phyloP scores from a whole-genome alignment of 2,329 filamentous ascomycete species.

The Orbilia javanica region DNA sequence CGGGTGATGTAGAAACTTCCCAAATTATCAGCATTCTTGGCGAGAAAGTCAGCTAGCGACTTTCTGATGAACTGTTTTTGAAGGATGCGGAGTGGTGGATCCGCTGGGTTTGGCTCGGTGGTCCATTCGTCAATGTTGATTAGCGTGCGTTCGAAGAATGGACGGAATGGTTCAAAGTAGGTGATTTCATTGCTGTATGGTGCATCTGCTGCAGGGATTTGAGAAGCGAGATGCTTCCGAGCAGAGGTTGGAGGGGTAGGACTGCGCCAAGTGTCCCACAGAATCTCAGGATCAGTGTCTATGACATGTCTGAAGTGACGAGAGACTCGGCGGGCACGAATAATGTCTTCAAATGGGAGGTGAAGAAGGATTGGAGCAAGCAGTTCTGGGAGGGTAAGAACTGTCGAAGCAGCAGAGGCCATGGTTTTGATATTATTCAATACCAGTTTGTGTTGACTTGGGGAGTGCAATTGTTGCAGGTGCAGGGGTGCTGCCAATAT shows the following conservation, averaged over 20 bases:
- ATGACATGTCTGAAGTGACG: slow-evolving; percentile 30
- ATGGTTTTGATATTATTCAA: not conserved
- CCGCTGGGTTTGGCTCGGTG: slow-evolving; percentile 1
- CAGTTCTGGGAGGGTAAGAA: slow-evolving; percentile 44
- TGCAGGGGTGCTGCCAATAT: not conserved
- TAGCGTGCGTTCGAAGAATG: slow-evolving; percentile 51
- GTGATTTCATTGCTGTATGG: not conserved
- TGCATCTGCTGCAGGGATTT: slow-evolving; percentile 4
- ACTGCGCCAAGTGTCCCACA: slow-evolving; percentile 55
- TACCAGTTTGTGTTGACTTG: not conserved
- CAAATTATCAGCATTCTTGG: slow-evolving; percentile 34
- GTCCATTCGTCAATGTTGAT: slow-evolving; percentile 56
- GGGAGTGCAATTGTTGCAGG: not conserved
- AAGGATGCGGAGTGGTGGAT: slow-evolving; percentile 26
- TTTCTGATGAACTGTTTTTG: slow-evolving; percentile 45
- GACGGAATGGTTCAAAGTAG: slow-evolving; percentile 53
- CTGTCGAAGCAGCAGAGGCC: slow-evolving; percentile 2
- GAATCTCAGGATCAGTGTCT: slow-evolving; percentile 43
- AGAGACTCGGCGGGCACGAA: slow-evolving; percentile 32
- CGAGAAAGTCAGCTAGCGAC: slow-evolving; percentile 38
- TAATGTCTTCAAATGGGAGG: slow-evolving; percentile 42
- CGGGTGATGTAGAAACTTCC: slow-evolving; percentile 45
- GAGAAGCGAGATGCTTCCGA: slow-evolving; percentile 10
- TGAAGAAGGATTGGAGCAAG: slow-evolving; percentile 32
- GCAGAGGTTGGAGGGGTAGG: slow-evolving; percentile 33